Evolutionary conservation across 2,329 filamentous ascomycete genomes (phyloP).

Genomic region (Apiospora hydei): DNA sequence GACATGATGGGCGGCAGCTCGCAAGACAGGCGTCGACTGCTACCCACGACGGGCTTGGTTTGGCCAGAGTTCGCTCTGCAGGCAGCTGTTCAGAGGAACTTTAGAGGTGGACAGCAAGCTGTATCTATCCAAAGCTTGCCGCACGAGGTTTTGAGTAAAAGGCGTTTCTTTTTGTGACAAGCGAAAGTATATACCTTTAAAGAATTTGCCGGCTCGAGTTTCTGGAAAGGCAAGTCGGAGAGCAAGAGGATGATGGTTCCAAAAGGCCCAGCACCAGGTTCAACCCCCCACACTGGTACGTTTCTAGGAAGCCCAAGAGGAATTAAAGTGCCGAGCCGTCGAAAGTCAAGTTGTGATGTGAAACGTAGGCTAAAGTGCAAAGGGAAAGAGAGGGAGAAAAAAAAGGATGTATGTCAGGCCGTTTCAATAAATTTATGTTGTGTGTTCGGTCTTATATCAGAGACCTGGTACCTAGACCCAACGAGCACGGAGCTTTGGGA

Average conservation of each 20-base stretch:
- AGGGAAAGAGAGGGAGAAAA: neutral
- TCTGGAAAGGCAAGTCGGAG: slow-evolving; percentile 20
- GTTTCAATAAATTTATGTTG: slow-evolving; percentile 4
- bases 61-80: slow-evolving; percentile 20
- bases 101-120: slow-evolving; percentile 30
- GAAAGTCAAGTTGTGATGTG: slow-evolving; percentile 29
- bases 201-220: slow-evolving; percentile 24
- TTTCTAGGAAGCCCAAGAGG: slow-evolving; percentile 27
- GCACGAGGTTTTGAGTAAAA: slow-evolving; percentile 23
- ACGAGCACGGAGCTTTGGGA: slow-evolving; percentile 13
- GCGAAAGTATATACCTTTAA: slow-evolving; percentile 31
- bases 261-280: slow-evolving; percentile 9
- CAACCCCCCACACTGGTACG: slow-evolving; percentile 22
- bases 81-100: slow-evolving; percentile 18
- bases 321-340: slow-evolving; percentile 33
- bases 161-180: slow-evolving; percentile 21
- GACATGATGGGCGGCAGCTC: slow-evolving; percentile 36
- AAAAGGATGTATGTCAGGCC: slow-evolving; percentile 20
- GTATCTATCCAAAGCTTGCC: slow-evolving; percentile 31
- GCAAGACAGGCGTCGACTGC: neutral
- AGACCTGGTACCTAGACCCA: slow-evolving; percentile 11
- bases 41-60: slow-evolving; percentile 18
- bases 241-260: slow-evolving; percentile 9
- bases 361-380: slow-evolving; percentile 30
- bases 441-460: slow-evolving; percentile 18